Base-by-base conservation (phyloP, 352 stramenopile species). In the Globisporangium mamillatum region DNA sequence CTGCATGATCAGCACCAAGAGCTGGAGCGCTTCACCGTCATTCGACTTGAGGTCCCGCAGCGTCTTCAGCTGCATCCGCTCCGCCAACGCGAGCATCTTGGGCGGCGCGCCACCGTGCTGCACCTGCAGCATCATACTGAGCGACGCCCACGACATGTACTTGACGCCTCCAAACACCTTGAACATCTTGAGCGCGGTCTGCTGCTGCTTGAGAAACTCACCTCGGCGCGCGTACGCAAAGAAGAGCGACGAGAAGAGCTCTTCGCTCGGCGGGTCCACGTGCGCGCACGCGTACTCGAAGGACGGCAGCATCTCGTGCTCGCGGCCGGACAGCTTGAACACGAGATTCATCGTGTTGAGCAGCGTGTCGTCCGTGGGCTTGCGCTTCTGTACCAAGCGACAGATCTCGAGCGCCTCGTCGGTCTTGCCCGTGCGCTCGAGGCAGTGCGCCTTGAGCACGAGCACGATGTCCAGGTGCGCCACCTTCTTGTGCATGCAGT, bases 131-230 rank as follows among this genome's bases (percentile, higher is more conserved):
- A 93, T 81, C 86, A 95, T 94, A 64, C 85, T 90, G 60, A 92
- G 66, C 53, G 82, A 81, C 9, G 86, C 88, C 86, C 88, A 95
- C 73, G 84, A 92, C 56, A 95, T 76, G 74, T 92, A 92, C 70
- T 91, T 92, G 38, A 82, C 70, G 29, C 81, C 89, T 32, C 69
- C 72, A 59, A 94, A 94, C 1, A 80, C 71, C 71, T 93, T 93
- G 71, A 88, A 92, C 82, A 95, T 92, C 70, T 94, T 94, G 66
- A 94, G 80, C 63, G 86, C 88, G 18, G 86, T 93, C 66, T 95
- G 88, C 75, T 95, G 88, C 71, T 95, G 88, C 77, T 95, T 92
- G 66, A 93, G 81, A 60, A 92, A 91, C 58, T 80, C 81, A 4
- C 84, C 76, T 38, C 81, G 74, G 9, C 82, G 76, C 41, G 75